These are phyloP conservation scores for Pugionium dolabratum DNA, from an alignment of 345 rosid genomes.

Conservation along the genomic window DNA sequence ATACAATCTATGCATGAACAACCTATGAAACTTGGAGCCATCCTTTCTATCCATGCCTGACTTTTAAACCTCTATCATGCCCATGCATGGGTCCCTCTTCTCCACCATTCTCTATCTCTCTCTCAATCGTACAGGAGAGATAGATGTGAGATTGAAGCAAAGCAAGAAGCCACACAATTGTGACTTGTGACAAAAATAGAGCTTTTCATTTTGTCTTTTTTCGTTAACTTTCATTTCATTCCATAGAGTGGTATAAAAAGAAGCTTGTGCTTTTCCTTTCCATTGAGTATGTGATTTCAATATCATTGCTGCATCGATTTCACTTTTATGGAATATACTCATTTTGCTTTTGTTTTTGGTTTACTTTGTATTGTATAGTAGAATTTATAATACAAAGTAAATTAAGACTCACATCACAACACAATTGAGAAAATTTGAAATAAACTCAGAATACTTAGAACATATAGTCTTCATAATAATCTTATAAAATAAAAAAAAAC, in stretches of 20 bases:
- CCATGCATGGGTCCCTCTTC: constrained; percentile 44
- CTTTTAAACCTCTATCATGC: constrained; percentile 45
- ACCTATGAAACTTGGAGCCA: constrained; percentile 43
- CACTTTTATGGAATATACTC: constrained; percentile 36
- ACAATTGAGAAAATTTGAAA: too few relatives aligned
- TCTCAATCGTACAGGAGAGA: constrained; percentile 4
- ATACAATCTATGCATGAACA: constrained; percentile 37
- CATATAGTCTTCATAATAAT: too few relatives aligned
- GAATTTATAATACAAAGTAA: too few relatives aligned
- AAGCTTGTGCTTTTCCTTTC: constrained; percentile 27
- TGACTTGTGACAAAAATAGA: constrained; percentile 27
- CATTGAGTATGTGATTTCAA: constrained; percentile 35
- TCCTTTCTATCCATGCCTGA: constrained; percentile 40
- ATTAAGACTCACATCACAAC: too few relatives aligned
- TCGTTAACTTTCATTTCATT: constrained; percentile 26
- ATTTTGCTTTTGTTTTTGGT: constrained; percentile 28
- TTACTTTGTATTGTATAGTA: constrained; percentile 10
- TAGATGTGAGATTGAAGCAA: constrained; percentile 43
- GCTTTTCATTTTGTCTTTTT: constrained; percentile 37
- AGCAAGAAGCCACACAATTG: constrained; percentile 32
- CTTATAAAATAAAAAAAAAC: too few relatives aligned
- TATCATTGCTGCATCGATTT: constrained; percentile 37
- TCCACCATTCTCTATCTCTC: constrained; percentile 29
- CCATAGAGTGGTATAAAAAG: constrained; percentile 32
- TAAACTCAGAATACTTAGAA: too few relatives aligned